phyloP scores from a whole-genome alignment of 768 basidiomycete species.

The Nidularia pulvinata region DNA sequence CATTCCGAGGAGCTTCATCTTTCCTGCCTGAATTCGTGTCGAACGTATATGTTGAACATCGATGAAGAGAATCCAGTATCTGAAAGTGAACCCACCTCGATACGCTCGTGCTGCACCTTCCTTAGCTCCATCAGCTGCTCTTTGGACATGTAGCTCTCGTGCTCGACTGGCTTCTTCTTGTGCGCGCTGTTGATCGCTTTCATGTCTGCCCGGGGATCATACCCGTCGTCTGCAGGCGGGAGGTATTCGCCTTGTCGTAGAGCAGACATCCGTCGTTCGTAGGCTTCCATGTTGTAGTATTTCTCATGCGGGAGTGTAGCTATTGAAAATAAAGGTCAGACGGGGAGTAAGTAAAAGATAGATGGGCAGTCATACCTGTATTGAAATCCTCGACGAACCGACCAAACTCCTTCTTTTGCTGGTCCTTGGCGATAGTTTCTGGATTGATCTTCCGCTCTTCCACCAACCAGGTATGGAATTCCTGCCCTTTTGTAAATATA shows the following conservation, averaged over 20 bases:
- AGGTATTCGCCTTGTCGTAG: slow-evolving; percentile 83
- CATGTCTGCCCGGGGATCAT: slow-evolving; percentile 87
- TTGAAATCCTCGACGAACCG: slow-evolving; percentile 85
- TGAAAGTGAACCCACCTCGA: slow-evolving; percentile 52
- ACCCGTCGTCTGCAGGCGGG: slow-evolving; percentile 68
- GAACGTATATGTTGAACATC: no score
- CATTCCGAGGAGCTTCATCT: slow-evolving; percentile 89
- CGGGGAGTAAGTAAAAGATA: neutral
- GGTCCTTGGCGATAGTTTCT: slow-evolving; percentile 84
- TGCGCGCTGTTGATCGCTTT: slow-evolving; percentile 70
- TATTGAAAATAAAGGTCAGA: slow-evolving; percentile 20
- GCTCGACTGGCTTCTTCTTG: slow-evolving; percentile 66
- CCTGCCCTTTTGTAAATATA: slow-evolving; percentile 79
- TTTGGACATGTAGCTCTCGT: slow-evolving; percentile 73
- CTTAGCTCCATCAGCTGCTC: slow-evolving; percentile 84
- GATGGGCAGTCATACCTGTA: slow-evolving; percentile 49
- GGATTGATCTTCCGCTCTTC: slow-evolving; percentile 93
- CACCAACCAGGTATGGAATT: slow-evolving; percentile 92
- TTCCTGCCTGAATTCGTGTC: slow-evolving; percentile 78
- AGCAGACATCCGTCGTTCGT: slow-evolving; percentile 83
- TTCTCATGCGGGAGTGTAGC: slow-evolving; percentile 95
- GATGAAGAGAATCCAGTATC: no score
- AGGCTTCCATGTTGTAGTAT: slow-evolving; percentile 89
- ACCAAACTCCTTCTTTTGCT: slow-evolving; percentile 83
- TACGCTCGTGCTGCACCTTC: slow-evolving; percentile 82